A percentile compares a stretch with the other conserved stretches of the same genome.
Evolutionary conservation across 257 asterid genomes (phyloP).

Genomic region (Perilla frutescens): DNA sequence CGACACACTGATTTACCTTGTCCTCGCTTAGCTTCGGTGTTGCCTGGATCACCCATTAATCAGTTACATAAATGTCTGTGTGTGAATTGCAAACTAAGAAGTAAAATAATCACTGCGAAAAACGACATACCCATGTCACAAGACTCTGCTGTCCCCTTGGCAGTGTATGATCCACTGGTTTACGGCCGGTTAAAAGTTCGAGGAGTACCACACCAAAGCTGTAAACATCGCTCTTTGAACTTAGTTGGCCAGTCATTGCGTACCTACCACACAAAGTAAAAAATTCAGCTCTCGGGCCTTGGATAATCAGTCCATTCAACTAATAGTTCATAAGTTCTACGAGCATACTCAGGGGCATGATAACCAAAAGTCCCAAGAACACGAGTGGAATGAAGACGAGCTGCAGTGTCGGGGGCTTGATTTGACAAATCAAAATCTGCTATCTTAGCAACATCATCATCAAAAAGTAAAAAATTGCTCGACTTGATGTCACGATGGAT

Average conservation of each 20-base stretch:
- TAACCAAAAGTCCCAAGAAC: constrained; percentile 89
- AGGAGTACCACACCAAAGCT: constrained; percentile 85
- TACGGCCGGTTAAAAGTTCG: constrained; percentile 80
- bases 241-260: constrained; percentile 90
- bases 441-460: constrained; percentile 76
- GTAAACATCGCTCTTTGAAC: constrained; percentile 77
- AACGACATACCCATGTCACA: constrained; percentile 70
- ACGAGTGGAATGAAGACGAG: constrained; percentile 88
- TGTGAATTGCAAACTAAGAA: neutral
- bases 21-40: constrained; percentile 80
- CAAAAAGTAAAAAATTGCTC: constrained; percentile 73
- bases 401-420: constrained; percentile 85
- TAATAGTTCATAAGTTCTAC: constrained; percentile 6
- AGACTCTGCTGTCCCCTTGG: constrained; percentile 88
- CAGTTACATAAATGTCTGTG: neutral
- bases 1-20: constrained; percentile 76
- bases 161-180: constrained; percentile 77
- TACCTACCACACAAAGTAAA: constrained; percentile 48
- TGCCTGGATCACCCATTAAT: constrained; percentile 54
- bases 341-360: constrained; percentile 83
- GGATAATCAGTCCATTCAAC: neutral
- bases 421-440: constrained; percentile 82
- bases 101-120: too few relatives aligned
- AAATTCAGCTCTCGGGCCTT: constrained; percentile 16
- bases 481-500: constrained; percentile 85